Conservation (phyloP, 441 rosid species). For the Adansonia madagascariensis region DNA sequence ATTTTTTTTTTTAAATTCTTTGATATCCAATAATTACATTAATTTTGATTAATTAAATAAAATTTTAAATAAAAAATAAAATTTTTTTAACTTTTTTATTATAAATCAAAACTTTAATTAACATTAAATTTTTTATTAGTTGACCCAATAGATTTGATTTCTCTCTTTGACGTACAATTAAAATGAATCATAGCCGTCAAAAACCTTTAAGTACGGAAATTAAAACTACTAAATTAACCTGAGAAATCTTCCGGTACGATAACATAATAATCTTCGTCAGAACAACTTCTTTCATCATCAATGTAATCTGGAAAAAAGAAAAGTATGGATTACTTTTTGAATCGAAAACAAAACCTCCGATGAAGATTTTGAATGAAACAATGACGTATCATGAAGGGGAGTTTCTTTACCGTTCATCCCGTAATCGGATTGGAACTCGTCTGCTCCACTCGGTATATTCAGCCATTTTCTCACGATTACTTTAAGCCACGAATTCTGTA, state of each 20-base stretch:
- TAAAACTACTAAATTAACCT: slow-evolving; percentile 39
- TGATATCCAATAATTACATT: too few species aligned
- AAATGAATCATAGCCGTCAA: slow-evolving; percentile 18
- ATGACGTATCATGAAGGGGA: neutral
- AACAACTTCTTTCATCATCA: slow-evolving; percentile 62
- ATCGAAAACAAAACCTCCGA: neutral
- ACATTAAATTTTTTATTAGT: too few species aligned
- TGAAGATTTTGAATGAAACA: neutral
- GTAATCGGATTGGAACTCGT: slow-evolving; percentile 74
- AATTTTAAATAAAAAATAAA: too few species aligned
- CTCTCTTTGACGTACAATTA: slow-evolving; percentile 35
- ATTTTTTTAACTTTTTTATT: too few species aligned
- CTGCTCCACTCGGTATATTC: slow-evolving; percentile 61
- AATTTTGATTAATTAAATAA: too few species aligned
- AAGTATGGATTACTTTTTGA: neutral
- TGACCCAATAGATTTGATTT: too few species aligned
- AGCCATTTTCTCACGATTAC: slow-evolving; percentile 80
- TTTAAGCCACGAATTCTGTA: slow-evolving; percentile 76
- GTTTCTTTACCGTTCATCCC: slow-evolving; percentile 43
- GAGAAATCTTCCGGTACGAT: slow-evolving; percentile 55
- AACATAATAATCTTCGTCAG: slow-evolving; percentile 52
- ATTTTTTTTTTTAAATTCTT: too few species aligned
- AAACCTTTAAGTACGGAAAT: slow-evolving; percentile 4
- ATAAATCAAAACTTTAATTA: too few species aligned
- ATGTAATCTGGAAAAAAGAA: slow-evolving; percentile 32